Conservation (phyloP, 768 basidiomycete genomes). For the Agrocybe pediades region DNA sequence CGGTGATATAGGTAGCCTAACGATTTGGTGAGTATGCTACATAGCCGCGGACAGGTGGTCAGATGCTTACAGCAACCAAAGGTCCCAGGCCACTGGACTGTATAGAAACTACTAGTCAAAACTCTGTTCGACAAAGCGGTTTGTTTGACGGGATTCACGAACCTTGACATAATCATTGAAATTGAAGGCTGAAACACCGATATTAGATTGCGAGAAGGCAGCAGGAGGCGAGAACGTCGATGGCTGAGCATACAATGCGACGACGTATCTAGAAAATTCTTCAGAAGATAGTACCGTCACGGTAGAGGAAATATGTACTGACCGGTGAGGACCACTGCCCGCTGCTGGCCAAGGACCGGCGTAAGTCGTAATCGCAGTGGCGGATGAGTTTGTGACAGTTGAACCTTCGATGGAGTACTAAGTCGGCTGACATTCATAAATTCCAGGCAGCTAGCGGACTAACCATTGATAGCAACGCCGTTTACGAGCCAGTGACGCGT, state of each 20-base stretch:
- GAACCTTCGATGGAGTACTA: slow-evolving; percentile 22
- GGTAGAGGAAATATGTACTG: slow-evolving; percentile 5
- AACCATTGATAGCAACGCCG: slow-evolving; percentile 52
- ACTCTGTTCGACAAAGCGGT: neutral
- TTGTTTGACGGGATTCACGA: slow-evolving; percentile 24
- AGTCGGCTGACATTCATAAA: neutral
- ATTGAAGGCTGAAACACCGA: slow-evolving; percentile 56
- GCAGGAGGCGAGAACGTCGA: slow-evolving; percentile 60
- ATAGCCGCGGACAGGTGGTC: neutral
- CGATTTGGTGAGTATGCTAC: neutral
- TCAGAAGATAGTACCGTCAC: neutral
- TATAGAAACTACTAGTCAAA: neutral
- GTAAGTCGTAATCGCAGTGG: slow-evolving; percentile 60
- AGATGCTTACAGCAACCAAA: slow-evolving; percentile 53
- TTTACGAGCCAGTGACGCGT: slow-evolving; percentile 86
- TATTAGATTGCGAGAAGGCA: slow-evolving; percentile 49
- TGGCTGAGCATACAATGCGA: slow-evolving; percentile 69
- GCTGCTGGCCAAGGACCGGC: slow-evolving; percentile 70
- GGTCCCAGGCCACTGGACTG: slow-evolving; percentile 58
- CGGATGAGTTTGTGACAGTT: slow-evolving; percentile 44
- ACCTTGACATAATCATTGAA: slow-evolving; percentile 61
- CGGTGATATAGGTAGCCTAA: slow-evolving; percentile 72
- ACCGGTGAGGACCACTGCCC: slow-evolving; percentile 79
- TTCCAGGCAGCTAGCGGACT: slow-evolving; percentile 1
- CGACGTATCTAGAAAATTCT: slow-evolving; percentile 53